These are phyloP conservation scores for Zygoascus biomembranicola DNA, from an alignment of 805 yeast species.

Conservation along the genomic window DNA sequence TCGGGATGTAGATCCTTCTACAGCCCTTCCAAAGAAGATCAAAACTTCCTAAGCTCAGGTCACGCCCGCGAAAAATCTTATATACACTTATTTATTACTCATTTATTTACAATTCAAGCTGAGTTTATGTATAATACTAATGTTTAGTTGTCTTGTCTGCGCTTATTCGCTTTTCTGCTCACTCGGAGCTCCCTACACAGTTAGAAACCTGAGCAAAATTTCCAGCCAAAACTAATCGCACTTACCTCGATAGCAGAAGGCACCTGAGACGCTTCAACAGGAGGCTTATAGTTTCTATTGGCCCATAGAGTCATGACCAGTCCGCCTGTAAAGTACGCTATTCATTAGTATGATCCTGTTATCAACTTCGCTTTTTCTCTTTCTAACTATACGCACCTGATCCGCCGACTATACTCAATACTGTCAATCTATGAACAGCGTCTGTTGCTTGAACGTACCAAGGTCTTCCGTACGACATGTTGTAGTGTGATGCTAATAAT, in stretches of 20 bases:
- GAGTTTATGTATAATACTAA: too few species aligned
- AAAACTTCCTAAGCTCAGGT: not conserved
- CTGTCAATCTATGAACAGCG: conserved; percentile 64
- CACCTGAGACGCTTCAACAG: not conserved
- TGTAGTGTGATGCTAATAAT: too few species aligned
- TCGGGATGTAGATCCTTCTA: not conserved
- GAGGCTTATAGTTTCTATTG: not conserved
- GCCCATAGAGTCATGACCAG: conserved; percentile 5
- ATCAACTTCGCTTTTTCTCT: not conserved
- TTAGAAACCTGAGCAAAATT: not conserved
- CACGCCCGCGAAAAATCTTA: too few species aligned
- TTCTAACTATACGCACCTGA: conserved; percentile 26
- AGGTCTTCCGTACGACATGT: conserved; percentile 33
- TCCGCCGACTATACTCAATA: conserved; percentile 53
- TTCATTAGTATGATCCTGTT: not conserved
- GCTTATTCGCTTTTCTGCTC: not conserved
- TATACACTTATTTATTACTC: too few species aligned
- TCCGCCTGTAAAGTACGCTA: conserved; percentile 8
- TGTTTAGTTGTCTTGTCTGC: too few species aligned
- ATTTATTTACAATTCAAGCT: too few species aligned
- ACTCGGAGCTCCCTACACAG: not conserved
- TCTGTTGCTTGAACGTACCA: conserved; percentile 74
- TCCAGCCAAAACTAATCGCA: not conserved
- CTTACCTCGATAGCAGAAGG: not conserved
- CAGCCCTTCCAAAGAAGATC: not conserved